Evolutionary conservation across 2,329 filamentous ascomycete species (phyloP).

Genomic region (Sphaerostilbella broomeana): DNA sequence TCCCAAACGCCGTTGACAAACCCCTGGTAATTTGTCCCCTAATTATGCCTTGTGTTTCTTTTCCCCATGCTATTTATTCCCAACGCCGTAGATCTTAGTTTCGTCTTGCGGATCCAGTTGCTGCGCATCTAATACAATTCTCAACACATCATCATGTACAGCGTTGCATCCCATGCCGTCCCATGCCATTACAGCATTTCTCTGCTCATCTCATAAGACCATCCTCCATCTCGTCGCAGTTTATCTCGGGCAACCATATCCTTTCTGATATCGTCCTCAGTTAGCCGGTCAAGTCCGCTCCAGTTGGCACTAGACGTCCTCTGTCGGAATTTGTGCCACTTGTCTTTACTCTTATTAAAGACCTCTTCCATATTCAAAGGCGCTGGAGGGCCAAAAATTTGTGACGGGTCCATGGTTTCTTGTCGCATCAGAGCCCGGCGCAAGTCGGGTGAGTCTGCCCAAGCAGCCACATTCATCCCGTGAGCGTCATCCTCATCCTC

Average conservation of each 20-base stretch:
- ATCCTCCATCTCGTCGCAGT: conserved; percentile 75
- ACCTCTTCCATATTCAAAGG: conserved; percentile 95
- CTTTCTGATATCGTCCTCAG: conserved; percentile 76
- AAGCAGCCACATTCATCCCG: conserved; percentile 55
- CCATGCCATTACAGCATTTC: conserved; percentile 41
- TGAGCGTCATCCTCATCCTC: conserved; percentile 72
- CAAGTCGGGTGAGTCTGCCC: conserved; percentile 85
- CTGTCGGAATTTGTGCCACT: conserved; percentile 79
- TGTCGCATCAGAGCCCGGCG: conserved; percentile 69
- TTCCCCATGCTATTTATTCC: conserved; percentile 6
- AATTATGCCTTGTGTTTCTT: conserved; percentile 6
- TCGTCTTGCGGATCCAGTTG: no score
- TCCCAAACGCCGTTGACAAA: conserved; percentile 9
- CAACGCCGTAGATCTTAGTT: conserved; percentile 10
- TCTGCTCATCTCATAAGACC: conserved; percentile 61
- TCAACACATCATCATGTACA: no score
- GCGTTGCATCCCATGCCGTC: no score
- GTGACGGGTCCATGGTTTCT: conserved; percentile 75
- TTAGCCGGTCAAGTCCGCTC: conserved; percentile 74
- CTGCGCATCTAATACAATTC: no score
- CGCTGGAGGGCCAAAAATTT: conserved; percentile 81
- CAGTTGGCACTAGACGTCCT: conserved; percentile 94
- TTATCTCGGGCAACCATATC: conserved; percentile 75
- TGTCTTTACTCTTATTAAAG: conserved; percentile 81
- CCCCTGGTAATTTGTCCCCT: conserved; percentile 2